phyloP scores from a whole-genome alignment of 345 rosid genomes.

The Diplotaxis tenuifolia region DNA sequence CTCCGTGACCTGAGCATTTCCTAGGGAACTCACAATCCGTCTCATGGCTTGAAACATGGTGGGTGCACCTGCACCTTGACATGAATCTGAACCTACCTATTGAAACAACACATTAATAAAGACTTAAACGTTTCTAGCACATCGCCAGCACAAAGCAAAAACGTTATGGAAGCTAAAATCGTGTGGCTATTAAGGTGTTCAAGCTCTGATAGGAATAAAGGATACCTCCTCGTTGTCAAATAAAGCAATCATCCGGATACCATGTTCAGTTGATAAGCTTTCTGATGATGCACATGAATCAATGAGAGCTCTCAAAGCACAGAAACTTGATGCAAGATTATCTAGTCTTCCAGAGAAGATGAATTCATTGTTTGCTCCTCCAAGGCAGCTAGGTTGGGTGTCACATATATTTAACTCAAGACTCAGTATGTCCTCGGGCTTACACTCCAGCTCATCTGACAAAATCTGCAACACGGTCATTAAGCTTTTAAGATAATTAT shows the following conservation, averaged over 20 bases:
- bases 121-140: background rate
- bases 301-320: conserved; percentile 82
- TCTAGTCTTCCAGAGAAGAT: conserved; percentile 95
- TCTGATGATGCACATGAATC: conserved; percentile 61
- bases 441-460: conserved; percentile 66
- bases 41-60: conserved; percentile 95
- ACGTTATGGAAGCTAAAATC: background rate
- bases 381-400: conserved; percentile 96
- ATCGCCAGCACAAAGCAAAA: background rate
- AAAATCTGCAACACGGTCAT: conserved; percentile 50
- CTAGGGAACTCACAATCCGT: conserved; percentile 69
- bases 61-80: conserved; percentile 94
- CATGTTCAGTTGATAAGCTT: conserved; percentile 61
- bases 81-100: conserved; percentile 91
- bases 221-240: conserved; percentile 97
- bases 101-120: conserved; percentile 3
- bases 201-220: background rate
- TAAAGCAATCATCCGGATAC: conserved; percentile 81
- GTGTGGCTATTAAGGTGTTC: background rate
- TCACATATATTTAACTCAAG: conserved; percentile 92
- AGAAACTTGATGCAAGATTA: conserved; percentile 90
- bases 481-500: background rate
- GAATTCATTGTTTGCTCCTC: conserved; percentile 86
- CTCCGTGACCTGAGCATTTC: conserved; percentile 52
- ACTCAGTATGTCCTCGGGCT: conserved; percentile 61